Evolutionary conservation across 352 stramenopile genomes (phyloP), one percentile per base, ranked within the genome.

Genomic region (Pythium aquatile): DNA sequence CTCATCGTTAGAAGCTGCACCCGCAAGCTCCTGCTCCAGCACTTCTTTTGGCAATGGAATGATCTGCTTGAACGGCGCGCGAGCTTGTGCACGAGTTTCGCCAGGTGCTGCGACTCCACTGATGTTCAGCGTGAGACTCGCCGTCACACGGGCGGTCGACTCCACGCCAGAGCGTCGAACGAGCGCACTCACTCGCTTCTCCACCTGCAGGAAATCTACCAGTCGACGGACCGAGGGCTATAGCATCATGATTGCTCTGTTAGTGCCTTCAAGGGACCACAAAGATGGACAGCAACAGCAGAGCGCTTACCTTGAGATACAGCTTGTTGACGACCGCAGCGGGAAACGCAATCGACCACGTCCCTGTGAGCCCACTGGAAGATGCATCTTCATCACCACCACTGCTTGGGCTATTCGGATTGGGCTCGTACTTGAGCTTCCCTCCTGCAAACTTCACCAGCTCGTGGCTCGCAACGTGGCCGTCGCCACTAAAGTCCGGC

Each of bases 21-120:
- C 55, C 20, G 76, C 72, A 2, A 93, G 56, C 33, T 88, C 79
- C 49, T 90, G 78, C 63, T 94, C 85, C 2, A 93, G 44, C 8
- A 68, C 46, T 28, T 84, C 75, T 37, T 73, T 74, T 14, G 80
- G 57, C 26, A 86, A 40, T 2, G 77, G 72, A 35, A 16, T 35
- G 16, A 87, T 62, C 10, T 48, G 42, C n/a, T 61, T 59, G 14
- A 86, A n/a, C 26, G 46, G 47, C 0, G 55, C 58, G 5, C 51
- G 62, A 0, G 69, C 33, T 2, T 52, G 9, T 24, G 76, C 62
- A 5, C 59, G 58, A 5, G 56, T 71, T 17, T 51, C 58, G 5
- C 83, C 80, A 39, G 80, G 79, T 0, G 20, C 3, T 5, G 81
- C 44, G 17, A 91, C 66, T 0, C 70, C 69, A 6, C 68, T 61